A percentile compares a stretch with the other conserved stretches of the same genome.
Conservation (phyloP, 345 rosid species). For the Fremontodendron californicum region DNA sequence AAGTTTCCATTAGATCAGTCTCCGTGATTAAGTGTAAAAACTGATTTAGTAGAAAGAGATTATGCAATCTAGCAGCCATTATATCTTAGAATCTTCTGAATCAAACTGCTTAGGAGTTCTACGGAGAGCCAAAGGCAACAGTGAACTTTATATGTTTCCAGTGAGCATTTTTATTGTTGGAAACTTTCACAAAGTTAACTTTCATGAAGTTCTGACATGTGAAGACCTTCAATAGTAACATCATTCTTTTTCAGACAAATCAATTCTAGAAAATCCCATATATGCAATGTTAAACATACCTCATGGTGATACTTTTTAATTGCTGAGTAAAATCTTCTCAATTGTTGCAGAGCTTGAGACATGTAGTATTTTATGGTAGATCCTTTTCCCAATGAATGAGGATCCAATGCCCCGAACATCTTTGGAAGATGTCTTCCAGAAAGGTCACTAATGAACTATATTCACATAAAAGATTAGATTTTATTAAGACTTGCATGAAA, state of each 20-base stretch:
- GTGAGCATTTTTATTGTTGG: background rate
- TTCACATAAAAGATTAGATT: constrained; percentile 16
- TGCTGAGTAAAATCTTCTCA: constrained; percentile 37
- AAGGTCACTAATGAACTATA: constrained; percentile 38
- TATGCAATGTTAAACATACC: constrained; percentile 39
- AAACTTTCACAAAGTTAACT: background rate
- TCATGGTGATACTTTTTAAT: constrained; percentile 63
- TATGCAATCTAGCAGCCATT: background rate
- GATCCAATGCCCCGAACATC: constrained; percentile 28
- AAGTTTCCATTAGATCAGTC: background rate
- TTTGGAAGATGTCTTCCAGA: constrained; percentile 34
- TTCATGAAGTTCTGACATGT: background rate
- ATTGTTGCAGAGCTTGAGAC: constrained; percentile 33
- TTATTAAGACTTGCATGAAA: constrained; percentile 6
- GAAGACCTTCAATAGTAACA: background rate
- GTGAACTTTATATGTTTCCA: background rate
- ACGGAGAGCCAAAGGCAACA: background rate
- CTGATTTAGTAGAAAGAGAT: background rate
- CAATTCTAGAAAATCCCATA: background rate
- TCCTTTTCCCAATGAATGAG: constrained; percentile 21
- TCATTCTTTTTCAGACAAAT: background rate
- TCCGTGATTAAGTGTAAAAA: background rate
- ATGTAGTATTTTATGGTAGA: constrained; percentile 25
- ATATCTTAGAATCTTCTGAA: background rate
- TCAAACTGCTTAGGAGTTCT: background rate